Percentiles rank a stretch among this genome's conserved stretches.
phyloP scores from a whole-genome alignment of 108 stramenopile genomes.

The Cyclotella distinguenda region DNA sequence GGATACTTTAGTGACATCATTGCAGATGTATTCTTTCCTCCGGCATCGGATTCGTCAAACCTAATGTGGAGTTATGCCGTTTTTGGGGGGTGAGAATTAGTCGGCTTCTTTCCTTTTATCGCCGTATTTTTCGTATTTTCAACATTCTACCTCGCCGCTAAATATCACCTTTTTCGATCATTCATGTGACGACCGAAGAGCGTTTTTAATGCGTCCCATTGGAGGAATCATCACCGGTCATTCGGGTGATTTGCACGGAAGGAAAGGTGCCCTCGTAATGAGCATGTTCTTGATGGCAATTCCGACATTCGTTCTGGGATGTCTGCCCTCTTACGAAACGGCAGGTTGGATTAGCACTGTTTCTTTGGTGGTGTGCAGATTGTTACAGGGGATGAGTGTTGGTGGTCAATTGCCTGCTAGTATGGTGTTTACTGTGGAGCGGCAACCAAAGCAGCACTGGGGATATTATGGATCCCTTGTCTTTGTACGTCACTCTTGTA shows the following conservation, averaged over 20 bases:
- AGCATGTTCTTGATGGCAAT: slow-evolving; percentile 77
- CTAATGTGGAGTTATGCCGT: slow-evolving; percentile 55
- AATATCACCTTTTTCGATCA: no score
- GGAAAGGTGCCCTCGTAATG: slow-evolving; percentile 65
- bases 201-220: slow-evolving; percentile 78
- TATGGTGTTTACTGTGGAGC: slow-evolving; percentile 74
- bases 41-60: slow-evolving; percentile 23
- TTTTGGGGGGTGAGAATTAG: slow-evolving; percentile 67
- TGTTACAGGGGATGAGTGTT: slow-evolving; percentile 86
- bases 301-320: slow-evolving; percentile 83
- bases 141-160: no score
- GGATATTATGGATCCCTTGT: slow-evolving; percentile 67
- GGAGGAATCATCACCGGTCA: slow-evolving; percentile 78
- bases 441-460: slow-evolving; percentile 44
- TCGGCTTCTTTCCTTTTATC: slow-evolving; percentile 34
- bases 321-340: slow-evolving; percentile 72
- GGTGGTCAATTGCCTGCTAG: slow-evolving; percentile 83
- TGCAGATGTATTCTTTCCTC: slow-evolving; percentile 75
- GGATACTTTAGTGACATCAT: slow-evolving; percentile 82
- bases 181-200: no score
- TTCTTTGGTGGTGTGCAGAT: slow-evolving; percentile 63
- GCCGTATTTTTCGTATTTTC: background rate
- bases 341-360: slow-evolving; percentile 66
- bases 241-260: slow-evolving; percentile 73
- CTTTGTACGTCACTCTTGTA: no score